phyloP scores from a whole-genome alignment of 2,329 filamentous ascomycete genomes.

The Cladophialophora bantiana region DNA sequence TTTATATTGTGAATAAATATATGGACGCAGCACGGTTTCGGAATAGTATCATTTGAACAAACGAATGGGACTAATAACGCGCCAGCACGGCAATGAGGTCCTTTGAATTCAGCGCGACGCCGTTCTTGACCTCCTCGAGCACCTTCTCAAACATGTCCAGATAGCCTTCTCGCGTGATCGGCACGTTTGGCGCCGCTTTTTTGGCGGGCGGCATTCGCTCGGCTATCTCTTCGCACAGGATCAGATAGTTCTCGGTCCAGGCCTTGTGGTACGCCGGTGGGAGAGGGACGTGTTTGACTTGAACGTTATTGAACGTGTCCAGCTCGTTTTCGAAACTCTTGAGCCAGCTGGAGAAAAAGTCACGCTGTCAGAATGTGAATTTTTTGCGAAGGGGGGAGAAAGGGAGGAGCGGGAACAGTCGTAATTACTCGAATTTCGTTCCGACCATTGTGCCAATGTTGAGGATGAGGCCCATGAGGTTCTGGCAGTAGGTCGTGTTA shows the following conservation, averaged over 20 bases:
- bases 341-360: slow-evolving; percentile 5
- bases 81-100: background rate
- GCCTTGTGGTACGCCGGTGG: slow-evolving; percentile 10
- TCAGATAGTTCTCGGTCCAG: slow-evolving; percentile 13
- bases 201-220: background rate
- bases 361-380: too few relatives aligned
- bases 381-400: too few relatives aligned
- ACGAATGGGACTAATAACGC: background rate
- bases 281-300: slow-evolving; percentile 6
- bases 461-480: background rate
- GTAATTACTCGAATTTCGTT: too few relatives aligned
- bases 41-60: too few relatives aligned
- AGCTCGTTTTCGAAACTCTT: slow-evolving; percentile 7
- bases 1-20: too few relatives aligned
- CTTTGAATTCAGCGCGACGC: slow-evolving; percentile 1
- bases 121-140: slow-evolving; percentile 1
- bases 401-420: too few relatives aligned
- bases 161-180: slow-evolving; percentile 3
- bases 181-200: slow-evolving; percentile 6
- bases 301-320: background rate
- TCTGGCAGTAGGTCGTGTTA: background rate
- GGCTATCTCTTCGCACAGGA: slow-evolving; percentile 10
- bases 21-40: too few relatives aligned
- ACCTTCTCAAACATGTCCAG: slow-evolving; percentile 12
- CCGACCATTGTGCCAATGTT: background rate